These are phyloP conservation scores for Scenedesmus sp. DNA, from an alignment of 163 green algal species.

Conservation along the genomic window DNA sequence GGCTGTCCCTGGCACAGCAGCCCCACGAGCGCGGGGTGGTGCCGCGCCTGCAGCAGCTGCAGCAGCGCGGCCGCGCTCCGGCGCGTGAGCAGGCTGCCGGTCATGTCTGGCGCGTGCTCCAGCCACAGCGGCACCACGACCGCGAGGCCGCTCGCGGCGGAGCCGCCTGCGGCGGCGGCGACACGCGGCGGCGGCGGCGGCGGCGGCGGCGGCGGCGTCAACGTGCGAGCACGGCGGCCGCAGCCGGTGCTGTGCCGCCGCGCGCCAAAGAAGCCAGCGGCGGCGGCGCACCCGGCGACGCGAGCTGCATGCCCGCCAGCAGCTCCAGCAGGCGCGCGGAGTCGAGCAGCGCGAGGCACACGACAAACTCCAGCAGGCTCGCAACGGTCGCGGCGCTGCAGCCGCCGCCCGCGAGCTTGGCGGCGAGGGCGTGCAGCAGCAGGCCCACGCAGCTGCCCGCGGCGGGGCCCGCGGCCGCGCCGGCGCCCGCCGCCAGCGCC, in stretches of 20 bases:
- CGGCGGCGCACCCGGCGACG: conserved; percentile 7
- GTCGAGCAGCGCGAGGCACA: conserved; percentile 54
- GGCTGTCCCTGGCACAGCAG: conserved; percentile 27
- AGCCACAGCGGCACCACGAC: conserved; percentile 72
- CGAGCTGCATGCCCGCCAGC: conserved; percentile 53
- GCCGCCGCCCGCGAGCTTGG: conserved; percentile 43
- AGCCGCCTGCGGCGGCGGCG: neutral
- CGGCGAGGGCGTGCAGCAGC: conserved; percentile 39
- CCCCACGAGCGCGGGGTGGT: conserved; percentile 22
- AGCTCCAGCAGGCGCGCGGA: conserved; percentile 60
- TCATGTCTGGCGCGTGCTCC: conserved; percentile 73
- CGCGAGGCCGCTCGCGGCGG: conserved; percentile 54
- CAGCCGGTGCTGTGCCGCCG: neutral
- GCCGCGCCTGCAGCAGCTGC: conserved; percentile 38
- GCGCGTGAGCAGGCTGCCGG: conserved; percentile 66
- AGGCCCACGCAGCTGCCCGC: conserved; percentile 15
- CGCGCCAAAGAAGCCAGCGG: neutral
- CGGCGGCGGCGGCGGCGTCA: no score
- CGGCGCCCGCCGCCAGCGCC: no score
- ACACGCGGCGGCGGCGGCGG: no score
- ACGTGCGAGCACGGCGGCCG: no score
- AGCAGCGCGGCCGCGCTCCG: conserved; percentile 65
- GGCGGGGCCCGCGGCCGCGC: no score
- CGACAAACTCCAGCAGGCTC: conserved; percentile 68
- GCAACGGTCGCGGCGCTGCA: conserved; percentile 63